Evolutionary conservation across 2,329 filamentous ascomycete species (phyloP), one percentile per base, ranked within the genome.

Genomic region (Nakataea oryzae): DNA sequence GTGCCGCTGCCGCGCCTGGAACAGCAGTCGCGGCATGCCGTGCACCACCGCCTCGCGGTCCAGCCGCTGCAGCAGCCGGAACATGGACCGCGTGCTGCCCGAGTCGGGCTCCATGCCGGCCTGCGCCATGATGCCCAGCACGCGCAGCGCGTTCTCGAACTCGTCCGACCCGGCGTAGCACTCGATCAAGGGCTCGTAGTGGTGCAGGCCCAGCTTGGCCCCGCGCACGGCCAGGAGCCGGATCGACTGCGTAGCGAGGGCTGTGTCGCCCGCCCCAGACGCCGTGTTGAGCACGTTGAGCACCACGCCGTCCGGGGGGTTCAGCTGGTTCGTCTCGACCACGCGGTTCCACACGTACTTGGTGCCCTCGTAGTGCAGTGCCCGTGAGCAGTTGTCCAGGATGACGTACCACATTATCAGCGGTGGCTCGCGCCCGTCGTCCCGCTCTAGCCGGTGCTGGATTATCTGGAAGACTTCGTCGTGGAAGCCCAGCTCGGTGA

Each of bases 101-200:
- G 79, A 70, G 41, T 84, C 81, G 3, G 85, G 79, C 54, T 80
- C 71, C 6, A 87, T 71, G 6, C 86, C 84, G 24, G 86, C 83
- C 63, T 83, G 79, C 27, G 83, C 75, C 88, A 96, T 95, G 70
- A 91, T 86, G 66, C 84, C 84, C 21, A 96, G 78, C 1, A 89
- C 80, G 54, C 84, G 82, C 47, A 96, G 79, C 0, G 89, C 88
- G 29, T 85, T 84, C 28, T 76, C 74, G 9, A 93, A 69, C 65
- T 95, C 85, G 2, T 80, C 78, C 3, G 72, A 69, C 3, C 77
- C 75, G 13, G 85, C 78, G 69, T 96, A 91, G 4, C 88, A 82
- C 63, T 90, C 86, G 8, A 93, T 77, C 30, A 97, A 80, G 30
- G 88, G 81, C 72, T 96, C 91, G 73, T 95, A 96, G 70, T 97